Percentiles rank a stretch among this genome's conserved stretches.
phyloP scores from a whole-genome alignment of 2,329 filamentous ascomycete genomes.

The Orbilia ellipsospora region DNA sequence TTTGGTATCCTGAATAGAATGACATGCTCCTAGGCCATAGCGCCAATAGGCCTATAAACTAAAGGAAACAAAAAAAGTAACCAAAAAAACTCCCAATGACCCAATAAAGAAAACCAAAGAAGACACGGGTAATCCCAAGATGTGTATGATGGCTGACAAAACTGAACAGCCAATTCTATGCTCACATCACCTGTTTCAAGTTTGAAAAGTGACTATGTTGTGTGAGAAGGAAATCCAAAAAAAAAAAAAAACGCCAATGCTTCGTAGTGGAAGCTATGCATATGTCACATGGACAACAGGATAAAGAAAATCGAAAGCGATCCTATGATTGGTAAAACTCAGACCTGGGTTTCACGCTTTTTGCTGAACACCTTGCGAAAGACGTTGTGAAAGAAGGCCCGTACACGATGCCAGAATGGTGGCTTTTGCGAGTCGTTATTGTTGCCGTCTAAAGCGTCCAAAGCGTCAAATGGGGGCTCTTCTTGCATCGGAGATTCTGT shows the following conservation, averaged over 20 bases:
- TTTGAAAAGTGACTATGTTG: conserved; percentile 3
- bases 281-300: neutral
- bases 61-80: conserved; percentile 8
- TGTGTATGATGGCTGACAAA: conserved; percentile 18
- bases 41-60: neutral
- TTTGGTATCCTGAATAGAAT: too few relatives aligned
- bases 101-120: conserved; percentile 4
- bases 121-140: conserved; percentile 8
- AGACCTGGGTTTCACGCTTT: conserved; percentile 7
- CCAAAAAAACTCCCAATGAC: conserved; percentile 21
- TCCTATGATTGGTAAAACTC: neutral
- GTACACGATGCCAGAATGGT: conserved; percentile 34
- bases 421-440: neutral
- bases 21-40: neutral
- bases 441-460: neutral
- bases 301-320: conserved; percentile 3
- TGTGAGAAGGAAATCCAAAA: conserved; percentile 2
- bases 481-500: conserved; percentile 1
- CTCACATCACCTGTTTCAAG: conserved; percentile 13
- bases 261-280: conserved; percentile 19
- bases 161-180: conserved; percentile 28
- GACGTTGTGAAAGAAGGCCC: conserved; percentile 20
- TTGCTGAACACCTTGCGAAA: conserved; percentile 35
- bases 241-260: conserved; percentile 25
- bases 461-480: conserved; percentile 9